Evolutionary conservation across 345 rosid genomes (phyloP).

Genomic region (Populus deltoides): DNA sequence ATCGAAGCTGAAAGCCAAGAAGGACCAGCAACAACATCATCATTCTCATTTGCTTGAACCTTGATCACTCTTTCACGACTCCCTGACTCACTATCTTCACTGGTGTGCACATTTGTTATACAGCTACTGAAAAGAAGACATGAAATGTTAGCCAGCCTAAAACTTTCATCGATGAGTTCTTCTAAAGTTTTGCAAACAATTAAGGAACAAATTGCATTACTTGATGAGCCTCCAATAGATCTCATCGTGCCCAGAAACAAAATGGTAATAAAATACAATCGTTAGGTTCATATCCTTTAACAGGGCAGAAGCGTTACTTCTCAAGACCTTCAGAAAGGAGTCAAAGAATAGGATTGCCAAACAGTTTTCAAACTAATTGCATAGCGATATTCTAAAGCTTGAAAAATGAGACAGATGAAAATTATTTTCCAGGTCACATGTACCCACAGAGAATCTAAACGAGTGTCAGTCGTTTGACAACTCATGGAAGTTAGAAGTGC

Average conservation of each 20-base stretch:
- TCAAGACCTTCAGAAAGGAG: background rate
- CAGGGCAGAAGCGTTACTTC: background rate
- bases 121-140: constrained; percentile 41
- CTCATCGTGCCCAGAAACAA: background rate
- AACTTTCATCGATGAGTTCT: background rate
- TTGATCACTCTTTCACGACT: constrained; percentile 24
- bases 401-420: background rate
- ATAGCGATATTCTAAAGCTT: background rate
- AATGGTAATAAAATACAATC: background rate
- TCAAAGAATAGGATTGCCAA: background rate
- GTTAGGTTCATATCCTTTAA: background rate
- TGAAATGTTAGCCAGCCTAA: background rate
- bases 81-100: constrained; percentile 38
- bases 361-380: background rate
- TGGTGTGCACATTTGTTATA: constrained; percentile 39
- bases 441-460: background rate
- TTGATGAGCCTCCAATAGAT: background rate
- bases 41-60: constrained; percentile 18
- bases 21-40: constrained; percentile 6
- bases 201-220: background rate
- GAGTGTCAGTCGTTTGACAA: background rate
- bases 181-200: background rate
- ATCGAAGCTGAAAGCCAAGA: constrained; percentile 32
- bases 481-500: constrained; percentile 2
- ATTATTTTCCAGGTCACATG: background rate